Evolutionary conservation across 441 rosid species (phyloP).

Genomic region (Adansonia rubrostipa): DNA sequence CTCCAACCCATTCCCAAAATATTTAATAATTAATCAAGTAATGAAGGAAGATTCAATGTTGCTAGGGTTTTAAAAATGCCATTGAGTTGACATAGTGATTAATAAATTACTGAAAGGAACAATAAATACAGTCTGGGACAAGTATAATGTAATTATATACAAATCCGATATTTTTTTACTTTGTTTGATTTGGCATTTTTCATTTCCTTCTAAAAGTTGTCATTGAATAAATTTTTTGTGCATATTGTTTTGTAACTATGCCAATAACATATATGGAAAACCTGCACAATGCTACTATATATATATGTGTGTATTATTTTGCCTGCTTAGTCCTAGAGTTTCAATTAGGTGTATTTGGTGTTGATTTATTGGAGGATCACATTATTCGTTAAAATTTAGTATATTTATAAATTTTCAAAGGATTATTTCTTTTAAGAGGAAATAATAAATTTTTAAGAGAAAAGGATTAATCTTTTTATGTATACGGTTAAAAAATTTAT

Average conservation of each 20-base stretch:
- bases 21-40: background rate
- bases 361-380: too few relatives aligned
- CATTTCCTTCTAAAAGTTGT: background rate
- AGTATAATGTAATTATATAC: background rate
- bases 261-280: background rate
- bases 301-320: background rate
- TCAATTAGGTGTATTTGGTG: too few relatives aligned
- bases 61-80: constrained; percentile 17
- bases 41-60: constrained; percentile 31
- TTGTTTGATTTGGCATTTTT: background rate
- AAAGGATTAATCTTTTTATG: too few relatives aligned
- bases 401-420: too few relatives aligned
- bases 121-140: background rate
- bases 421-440: too few relatives aligned
- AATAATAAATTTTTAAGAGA: too few relatives aligned
- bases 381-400: too few relatives aligned
- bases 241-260: background rate
- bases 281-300: background rate
- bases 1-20: background rate
- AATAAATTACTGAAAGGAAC: constrained; percentile 29
- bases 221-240: background rate
- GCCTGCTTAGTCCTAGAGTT: background rate
- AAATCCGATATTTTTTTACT: background rate
- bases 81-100: constrained; percentile 33
- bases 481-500: too few relatives aligned